Base-by-base conservation (phyloP, 2,329 filamentous ascomycete genomes). In the Leptographium flavum region DNA sequence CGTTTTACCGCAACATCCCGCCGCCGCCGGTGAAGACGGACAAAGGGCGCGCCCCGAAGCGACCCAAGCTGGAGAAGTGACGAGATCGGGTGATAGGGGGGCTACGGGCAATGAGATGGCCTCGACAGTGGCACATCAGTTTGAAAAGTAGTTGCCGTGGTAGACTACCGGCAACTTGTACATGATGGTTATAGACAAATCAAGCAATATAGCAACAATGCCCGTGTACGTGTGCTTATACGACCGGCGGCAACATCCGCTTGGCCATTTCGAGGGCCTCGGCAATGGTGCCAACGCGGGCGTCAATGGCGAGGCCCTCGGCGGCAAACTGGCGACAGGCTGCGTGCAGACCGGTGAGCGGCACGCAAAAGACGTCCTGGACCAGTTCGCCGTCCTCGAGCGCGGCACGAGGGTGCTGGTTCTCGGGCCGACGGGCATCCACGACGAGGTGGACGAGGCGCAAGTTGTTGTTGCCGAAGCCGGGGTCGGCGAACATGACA, bases 351-450 rank as follows among this genome's bases (percentile, higher is more conserved):
- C 71, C 65, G 19, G 62, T 65, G 37, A 90, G 57, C 6, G 78
- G 79, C 8, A 86, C 69, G 9, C 73, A 75, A 55, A 90, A 88
- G 30, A 80, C 79, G 58, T 88, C 83, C 17, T 48, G 42, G 56
- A 90, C 88, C 57, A 87, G 88, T 62, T 90, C 84, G 50, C 78
- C 81, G 23, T 87, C 83, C 57, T 90, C 83, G 7, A 88, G 68
- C 56, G 82, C 65, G 0, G 83, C 79, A 58, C 78, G 69, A 1
- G 76, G 76, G 44, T 83, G 68, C 57, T 80, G 73, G 57, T 90
- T 90, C 54, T 78, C 78, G 0, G 80, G 72, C 1, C 77, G 64
- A 5, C 64, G 69, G 69, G 83, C 75, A 59, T 90, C 82, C 50
- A 90, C 74, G 1, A 68, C 72, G 36, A 88, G 75, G 56, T 88